Evolutionary conservation across 2,329 filamentous ascomycete species (phyloP), one percentile per base, ranked within the genome.

Genomic region (Lachnum nothofagi): DNA sequence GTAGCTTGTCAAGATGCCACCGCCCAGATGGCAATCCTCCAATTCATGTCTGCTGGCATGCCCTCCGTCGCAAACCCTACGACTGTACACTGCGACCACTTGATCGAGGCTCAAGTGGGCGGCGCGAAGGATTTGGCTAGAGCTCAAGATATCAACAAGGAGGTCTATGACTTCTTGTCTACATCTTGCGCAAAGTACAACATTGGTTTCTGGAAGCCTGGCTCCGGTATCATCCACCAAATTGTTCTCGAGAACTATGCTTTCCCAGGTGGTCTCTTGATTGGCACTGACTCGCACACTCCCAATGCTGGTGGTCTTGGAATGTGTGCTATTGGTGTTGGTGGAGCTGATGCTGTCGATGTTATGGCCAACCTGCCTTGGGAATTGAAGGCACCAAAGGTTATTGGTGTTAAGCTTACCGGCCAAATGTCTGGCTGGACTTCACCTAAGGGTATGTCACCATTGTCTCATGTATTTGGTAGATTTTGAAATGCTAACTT

Each of bases 1-100:
- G 93, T 98, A 65, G 93, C 93, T 71, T 97, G 93, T 80, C 93
- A 98, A 79, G 93, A 98, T 81, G 93, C 93, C 68, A 97, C 93
- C 53, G 93, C 93, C 57, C 93, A 98, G 80, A 98, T 98, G 93
- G 93, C 93, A 58, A 95, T 98, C 62, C 80, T 98, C 52, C 93
- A 98, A 78, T 98, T 98, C 82, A 98, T 98, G 91, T 95, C 89
- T 48, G 91, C 93, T 53, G 91, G 91, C 70, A 91, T 98, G 88
- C 88, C 89, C 60, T 85, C 86, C 20, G 93, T 97, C 54, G 91
- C 91, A 56, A 97, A 94, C 65, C 93, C 93, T 44, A 83, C 86
- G 63, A 97, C 91, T 42, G 91, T 98, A 57, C 93, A 98, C 82
- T 97, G 93, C 70, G 93, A 98, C 73, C 93, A 98, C 76, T 83